These are phyloP conservation scores for Cyberlindnera maritima DNA, from an alignment of 805 yeast genomes.

Conservation along the genomic window DNA sequence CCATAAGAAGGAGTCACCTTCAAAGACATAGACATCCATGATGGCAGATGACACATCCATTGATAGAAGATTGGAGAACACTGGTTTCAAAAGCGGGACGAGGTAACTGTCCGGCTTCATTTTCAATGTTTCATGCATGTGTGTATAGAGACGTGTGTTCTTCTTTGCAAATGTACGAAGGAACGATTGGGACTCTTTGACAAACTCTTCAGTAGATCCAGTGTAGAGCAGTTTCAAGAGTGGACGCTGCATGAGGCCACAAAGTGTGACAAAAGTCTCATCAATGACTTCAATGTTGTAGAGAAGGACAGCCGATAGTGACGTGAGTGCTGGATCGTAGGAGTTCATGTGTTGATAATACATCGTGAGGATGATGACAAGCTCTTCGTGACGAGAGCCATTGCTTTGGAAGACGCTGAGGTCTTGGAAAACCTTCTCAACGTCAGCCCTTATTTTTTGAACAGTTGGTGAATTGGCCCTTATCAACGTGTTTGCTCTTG, in stretches of 20 bases:
- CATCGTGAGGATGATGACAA: constrained; percentile 33
- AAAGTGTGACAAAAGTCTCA: constrained; percentile 39
- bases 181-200: constrained; percentile 44
- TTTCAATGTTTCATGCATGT: constrained; percentile 41
- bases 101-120: constrained; percentile 43
- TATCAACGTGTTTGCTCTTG: constrained; percentile 6
- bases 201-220: constrained; percentile 30
- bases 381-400: constrained; percentile 29
- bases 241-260: constrained; percentile 36
- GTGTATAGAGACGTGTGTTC: constrained; percentile 45
- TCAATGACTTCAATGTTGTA: constrained; percentile 33
- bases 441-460: constrained; percentile 21
- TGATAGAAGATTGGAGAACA: constrained; percentile 45
- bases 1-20: constrained; percentile 54
- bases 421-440: constrained; percentile 34
- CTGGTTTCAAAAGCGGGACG: constrained; percentile 39
- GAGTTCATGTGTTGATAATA: constrained; percentile 27
- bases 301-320: constrained; percentile 41
- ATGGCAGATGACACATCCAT: constrained; percentile 47
- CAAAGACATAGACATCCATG: constrained; percentile 59
- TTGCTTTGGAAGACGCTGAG: constrained; percentile 34
- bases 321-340: constrained; percentile 37
- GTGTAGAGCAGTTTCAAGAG: constrained; percentile 32
- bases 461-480: constrained; percentile 7
- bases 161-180: constrained; percentile 43